Conservation (phyloP, 2,329 filamentous ascomycete genomes). For the Penicillium verrucosum region DNA sequence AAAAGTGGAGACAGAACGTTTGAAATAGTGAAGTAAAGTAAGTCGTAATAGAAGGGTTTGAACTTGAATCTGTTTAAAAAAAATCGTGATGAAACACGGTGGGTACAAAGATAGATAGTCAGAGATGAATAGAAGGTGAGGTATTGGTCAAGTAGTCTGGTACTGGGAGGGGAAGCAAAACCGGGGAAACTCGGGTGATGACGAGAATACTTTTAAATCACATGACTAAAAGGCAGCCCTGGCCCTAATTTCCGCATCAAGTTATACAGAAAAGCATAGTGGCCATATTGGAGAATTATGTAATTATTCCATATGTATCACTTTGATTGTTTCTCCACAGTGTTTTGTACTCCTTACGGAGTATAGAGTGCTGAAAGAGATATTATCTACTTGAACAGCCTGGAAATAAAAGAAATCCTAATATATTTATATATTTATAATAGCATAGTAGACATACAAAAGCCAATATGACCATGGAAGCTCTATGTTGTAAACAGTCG, state of each 20-base stretch:
- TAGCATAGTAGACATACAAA: background rate
- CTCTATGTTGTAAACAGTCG: background rate
- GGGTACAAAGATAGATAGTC: conserved; percentile 3
- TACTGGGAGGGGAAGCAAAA: conserved; percentile 5
- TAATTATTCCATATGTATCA: background rate
- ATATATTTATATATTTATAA: background rate
- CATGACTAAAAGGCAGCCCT: conserved; percentile 7
- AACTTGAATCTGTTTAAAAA: background rate
- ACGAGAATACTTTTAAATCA: conserved; percentile 1
- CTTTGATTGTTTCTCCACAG: conserved; percentile 1
- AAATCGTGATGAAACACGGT: background rate
- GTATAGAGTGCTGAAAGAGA: background rate
- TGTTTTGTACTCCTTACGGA: background rate
- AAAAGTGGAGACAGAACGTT: conserved; percentile 16
- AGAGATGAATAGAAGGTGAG: conserved; percentile 11
- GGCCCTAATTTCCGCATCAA: conserved; percentile 7
- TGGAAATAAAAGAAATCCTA: background rate
- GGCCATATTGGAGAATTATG: background rate
- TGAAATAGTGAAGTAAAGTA: background rate
- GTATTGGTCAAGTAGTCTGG: conserved; percentile 15
- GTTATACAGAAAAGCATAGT: background rate
- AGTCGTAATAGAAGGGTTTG: background rate
- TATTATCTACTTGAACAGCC: background rate
- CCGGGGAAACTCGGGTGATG: conserved; percentile 15
- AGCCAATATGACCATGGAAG: background rate